Evolutionary conservation across 371 early-diverging fungal species (phyloP).

Genomic region (Homolaphlyctis polyrhiza): DNA sequence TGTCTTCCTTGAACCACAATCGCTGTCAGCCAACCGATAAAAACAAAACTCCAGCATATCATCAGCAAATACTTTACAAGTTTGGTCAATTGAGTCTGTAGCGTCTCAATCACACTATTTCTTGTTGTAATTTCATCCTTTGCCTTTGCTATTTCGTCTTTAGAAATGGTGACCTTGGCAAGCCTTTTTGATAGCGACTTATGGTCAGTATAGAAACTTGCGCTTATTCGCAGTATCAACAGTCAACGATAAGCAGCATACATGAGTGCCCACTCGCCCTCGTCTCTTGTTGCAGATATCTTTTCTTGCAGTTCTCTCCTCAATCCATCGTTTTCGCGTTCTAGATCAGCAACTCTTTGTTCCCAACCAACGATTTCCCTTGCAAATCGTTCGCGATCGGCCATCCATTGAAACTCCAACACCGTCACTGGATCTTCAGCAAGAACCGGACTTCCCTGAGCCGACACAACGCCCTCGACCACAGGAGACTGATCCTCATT

Average conservation of each 20-base stretch:
- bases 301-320: neutral
- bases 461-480: neutral
- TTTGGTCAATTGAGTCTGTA: neutral
- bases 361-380: neutral
- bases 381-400: neutral
- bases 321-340: neutral
- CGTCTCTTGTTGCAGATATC: neutral
- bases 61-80: neutral
- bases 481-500: too few relatives aligned
- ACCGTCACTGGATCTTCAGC: neutral
- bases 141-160: neutral
- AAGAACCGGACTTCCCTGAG: neutral
- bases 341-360: neutral
- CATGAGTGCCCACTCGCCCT: constrained; percentile 1
- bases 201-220: too few relatives aligned
- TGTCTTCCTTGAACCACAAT: neutral
- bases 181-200: neutral
- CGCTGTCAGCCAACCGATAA: neutral
- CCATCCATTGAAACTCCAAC: neutral
- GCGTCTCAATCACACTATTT: neutral
- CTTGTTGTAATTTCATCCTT: neutral
- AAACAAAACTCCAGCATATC: neutral
- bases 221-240: too few relatives aligned
- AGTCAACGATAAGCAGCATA: neutral
- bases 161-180: neutral